phyloP scores from a whole-genome alignment of 495 filamentous ascomycete genomes.

The Xylaria longipes region DNA sequence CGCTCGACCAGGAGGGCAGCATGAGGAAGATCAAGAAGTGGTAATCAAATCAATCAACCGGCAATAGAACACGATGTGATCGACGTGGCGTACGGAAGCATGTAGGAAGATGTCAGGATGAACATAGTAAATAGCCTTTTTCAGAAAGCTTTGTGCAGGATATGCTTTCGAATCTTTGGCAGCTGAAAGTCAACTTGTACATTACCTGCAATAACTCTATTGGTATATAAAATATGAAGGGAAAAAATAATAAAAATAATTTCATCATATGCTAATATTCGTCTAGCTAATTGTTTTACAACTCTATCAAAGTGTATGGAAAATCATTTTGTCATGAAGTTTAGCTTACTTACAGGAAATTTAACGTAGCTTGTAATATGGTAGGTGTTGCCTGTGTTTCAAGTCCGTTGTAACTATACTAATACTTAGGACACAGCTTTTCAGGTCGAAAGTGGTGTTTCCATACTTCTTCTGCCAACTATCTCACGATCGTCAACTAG shows the following conservation, averaged over 20 bases:
- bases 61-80: background rate
- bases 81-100: background rate
- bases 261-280: background rate
- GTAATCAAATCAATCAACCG: slow-evolving; percentile 43
- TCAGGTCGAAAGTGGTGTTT: too few species aligned
- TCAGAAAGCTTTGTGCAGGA: background rate
- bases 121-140: background rate
- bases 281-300: background rate
- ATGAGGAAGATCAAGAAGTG: slow-evolving; percentile 74
- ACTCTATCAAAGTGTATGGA: background rate
- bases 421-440: too few species aligned
- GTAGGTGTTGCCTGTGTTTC: background rate
- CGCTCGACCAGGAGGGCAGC: slow-evolving; percentile 78
- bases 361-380: background rate
- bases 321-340: background rate
- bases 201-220: background rate
- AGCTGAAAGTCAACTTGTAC: background rate
- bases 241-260: background rate
- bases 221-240: background rate
- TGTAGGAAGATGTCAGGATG: background rate
- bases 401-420: too few species aligned
- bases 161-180: background rate
- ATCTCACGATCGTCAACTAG: too few species aligned
- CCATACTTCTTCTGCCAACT: too few species aligned
- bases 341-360: background rate